These are phyloP conservation scores for Fusarium redolens DNA, from an alignment of 2,329 filamentous ascomycete genomes.

Conservation along the genomic window DNA sequence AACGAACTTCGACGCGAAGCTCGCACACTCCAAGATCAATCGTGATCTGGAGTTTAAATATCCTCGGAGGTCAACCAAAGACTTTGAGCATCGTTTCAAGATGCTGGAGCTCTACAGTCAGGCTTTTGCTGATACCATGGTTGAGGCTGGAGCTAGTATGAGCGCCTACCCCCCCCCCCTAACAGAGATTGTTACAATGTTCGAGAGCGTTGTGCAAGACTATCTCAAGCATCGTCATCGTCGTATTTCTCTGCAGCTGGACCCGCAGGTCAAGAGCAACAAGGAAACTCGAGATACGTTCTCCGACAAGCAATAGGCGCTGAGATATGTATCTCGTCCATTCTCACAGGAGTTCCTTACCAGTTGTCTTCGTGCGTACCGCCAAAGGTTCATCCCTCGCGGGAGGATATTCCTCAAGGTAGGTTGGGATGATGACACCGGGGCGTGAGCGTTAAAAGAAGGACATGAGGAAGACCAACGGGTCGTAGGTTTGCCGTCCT, in stretches of 20 bases:
- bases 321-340: not conserved
- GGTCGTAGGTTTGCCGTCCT: no score
- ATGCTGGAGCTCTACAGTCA: not conserved
- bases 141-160: accelerated
- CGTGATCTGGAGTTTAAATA: accelerated
- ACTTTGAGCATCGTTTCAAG: not conserved
- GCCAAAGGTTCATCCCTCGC: no score
- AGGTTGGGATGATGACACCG: accelerated
- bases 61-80: not conserved
- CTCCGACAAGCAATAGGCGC: not conserved
- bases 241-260: not conserved
- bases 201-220: not conserved
- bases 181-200: not conserved
- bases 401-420: no score
- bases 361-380: not conserved
- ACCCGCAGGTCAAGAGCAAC: accelerated
- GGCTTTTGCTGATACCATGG: not conserved
- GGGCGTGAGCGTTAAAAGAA: not conserved
- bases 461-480: no score
- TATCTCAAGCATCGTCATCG: not conserved
- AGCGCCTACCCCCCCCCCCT: not conserved
- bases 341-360: not conserved
- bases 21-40: not conserved
- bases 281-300: not conserved
- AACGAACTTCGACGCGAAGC: not conserved